Evolutionary conservation across 768 basidiomycete species (phyloP).

Genomic region (Astraeus odoratus): DNA sequence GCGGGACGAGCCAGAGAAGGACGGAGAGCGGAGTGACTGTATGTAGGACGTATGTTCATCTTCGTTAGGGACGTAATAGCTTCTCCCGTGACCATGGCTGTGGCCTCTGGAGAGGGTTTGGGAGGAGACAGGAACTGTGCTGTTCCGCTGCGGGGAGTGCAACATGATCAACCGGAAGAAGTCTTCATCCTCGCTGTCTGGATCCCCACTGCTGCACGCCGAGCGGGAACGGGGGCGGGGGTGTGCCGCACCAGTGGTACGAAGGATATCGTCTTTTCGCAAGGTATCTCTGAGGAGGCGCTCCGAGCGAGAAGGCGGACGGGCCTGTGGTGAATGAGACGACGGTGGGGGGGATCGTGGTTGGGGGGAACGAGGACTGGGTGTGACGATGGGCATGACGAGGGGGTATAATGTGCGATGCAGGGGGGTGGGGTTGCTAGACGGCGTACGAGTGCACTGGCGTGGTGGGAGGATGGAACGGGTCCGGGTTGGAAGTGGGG

Average conservation of each 20-base stretch:
- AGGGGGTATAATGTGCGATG: too few relatives aligned
- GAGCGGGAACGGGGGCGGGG: slow-evolving; percentile 22
- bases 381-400: slow-evolving; percentile 13
- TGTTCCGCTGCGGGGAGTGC: slow-evolving; percentile 15
- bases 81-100: slow-evolving; percentile 11
- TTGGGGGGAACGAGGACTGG: slow-evolving; percentile 11
- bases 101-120: slow-evolving; percentile 6
- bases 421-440: too few relatives aligned
- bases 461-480: too few relatives aligned
- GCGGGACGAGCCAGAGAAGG: slow-evolving; percentile 22
- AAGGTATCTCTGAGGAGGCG: slow-evolving; percentile 51
- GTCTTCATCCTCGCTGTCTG: slow-evolving; percentile 19
- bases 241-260: slow-evolving; percentile 16
- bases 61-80: slow-evolving; percentile 30
- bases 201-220: slow-evolving; percentile 15
- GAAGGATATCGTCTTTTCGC: slow-evolving; percentile 40
- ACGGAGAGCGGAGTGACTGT: slow-evolving; percentile 20
- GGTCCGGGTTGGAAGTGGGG: too few relatives aligned
- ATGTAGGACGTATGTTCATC: slow-evolving; percentile 20
- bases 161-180: slow-evolving; percentile 24
- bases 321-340: slow-evolving; percentile 15
- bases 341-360: slow-evolving; percentile 4
- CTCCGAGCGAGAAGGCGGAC: slow-evolving; percentile 47
- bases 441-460: too few relatives aligned
- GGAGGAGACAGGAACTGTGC: slow-evolving; percentile 14